Percentiles rank a stretch among this genome's conserved stretches.
phyloP scores from a whole-genome alignment of 192 early-diverging fungal species.

The Globomyces pollinis-pini region DNA sequence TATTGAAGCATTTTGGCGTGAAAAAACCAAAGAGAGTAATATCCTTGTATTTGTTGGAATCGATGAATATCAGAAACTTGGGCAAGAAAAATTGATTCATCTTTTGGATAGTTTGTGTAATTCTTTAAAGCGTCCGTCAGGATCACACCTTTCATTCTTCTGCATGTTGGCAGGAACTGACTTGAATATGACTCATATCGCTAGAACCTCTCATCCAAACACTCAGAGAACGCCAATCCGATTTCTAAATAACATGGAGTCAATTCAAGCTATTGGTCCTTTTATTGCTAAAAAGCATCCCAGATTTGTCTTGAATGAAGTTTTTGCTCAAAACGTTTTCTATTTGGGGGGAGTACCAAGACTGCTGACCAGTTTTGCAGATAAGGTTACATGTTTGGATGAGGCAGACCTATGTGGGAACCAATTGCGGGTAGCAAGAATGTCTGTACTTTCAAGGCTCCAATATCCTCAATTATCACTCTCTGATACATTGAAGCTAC shows the following conservation, averaged over 20 bases:
- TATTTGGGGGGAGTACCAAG: constrained; percentile 19
- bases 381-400: neutral
- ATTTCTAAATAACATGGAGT: constrained; percentile 12
- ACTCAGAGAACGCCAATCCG: constrained; percentile 6
- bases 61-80: constrained; percentile 18
- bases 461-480: constrained; percentile 4
- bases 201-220: constrained; percentile 10
- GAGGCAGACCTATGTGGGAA: neutral
- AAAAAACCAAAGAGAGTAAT: neutral
- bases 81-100: constrained; percentile 5
- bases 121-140: neutral
- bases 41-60: constrained; percentile 14
- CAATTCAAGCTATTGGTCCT: constrained; percentile 7
- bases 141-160: constrained; percentile 11
- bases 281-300: constrained; percentile 9
- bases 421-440: neutral
- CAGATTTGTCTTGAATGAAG: constrained; percentile 8
- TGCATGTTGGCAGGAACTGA: constrained; percentile 13
- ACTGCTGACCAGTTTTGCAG: constrained; percentile 12
- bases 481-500: constrained; percentile 14
- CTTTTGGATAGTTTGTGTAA: constrained; percentile 16
- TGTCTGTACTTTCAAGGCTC: neutral
- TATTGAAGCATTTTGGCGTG: constrained; percentile 8
- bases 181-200: constrained; percentile 12
- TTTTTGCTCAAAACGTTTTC: constrained; percentile 14